phyloP scores from a whole-genome alignment of 1,139 yeast species.

The Saccharomyces pastorianus region DNA sequence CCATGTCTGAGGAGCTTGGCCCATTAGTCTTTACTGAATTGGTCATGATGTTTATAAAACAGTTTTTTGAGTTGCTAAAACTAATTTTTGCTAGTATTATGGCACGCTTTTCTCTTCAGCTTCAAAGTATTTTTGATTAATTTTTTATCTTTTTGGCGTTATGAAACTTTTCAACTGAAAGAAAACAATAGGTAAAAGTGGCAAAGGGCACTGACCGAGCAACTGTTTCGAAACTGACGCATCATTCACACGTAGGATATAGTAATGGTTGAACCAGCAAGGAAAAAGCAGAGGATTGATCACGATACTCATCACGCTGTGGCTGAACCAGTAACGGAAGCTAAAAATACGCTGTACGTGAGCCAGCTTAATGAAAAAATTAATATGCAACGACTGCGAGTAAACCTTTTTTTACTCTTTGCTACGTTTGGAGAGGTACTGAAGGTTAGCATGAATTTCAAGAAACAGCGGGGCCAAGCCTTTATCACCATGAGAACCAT shows the following conservation, averaged over 20 bases:
- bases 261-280: background rate
- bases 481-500: constrained; percentile 23
- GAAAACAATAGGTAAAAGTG: background rate
- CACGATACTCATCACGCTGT: constrained; percentile 24
- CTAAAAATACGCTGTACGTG: constrained; percentile 24
- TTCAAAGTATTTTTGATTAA: background rate
- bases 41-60: constrained; percentile 2
- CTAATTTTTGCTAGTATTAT: background rate
- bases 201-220: background rate
- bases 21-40: constrained; percentile 20
- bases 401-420: constrained; percentile 24
- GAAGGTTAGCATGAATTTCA: constrained; percentile 19
- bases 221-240: background rate
- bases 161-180: background rate
- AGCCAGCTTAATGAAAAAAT: constrained; percentile 22
- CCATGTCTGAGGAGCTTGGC: constrained; percentile 63
- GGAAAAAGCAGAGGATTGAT: background rate
- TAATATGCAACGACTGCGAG: constrained; percentile 16
- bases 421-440: constrained; percentile 30
- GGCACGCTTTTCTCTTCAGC: background rate
- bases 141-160: background rate
- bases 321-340: constrained; percentile 5
- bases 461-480: constrained; percentile 25
- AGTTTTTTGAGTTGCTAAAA: background rate
- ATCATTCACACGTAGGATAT: background rate